These are phyloP conservation scores for Pyrenophora tritici-repentis DNA, from an alignment of 2,329 filamentous ascomycete genomes.

Conservation along the genomic window DNA sequence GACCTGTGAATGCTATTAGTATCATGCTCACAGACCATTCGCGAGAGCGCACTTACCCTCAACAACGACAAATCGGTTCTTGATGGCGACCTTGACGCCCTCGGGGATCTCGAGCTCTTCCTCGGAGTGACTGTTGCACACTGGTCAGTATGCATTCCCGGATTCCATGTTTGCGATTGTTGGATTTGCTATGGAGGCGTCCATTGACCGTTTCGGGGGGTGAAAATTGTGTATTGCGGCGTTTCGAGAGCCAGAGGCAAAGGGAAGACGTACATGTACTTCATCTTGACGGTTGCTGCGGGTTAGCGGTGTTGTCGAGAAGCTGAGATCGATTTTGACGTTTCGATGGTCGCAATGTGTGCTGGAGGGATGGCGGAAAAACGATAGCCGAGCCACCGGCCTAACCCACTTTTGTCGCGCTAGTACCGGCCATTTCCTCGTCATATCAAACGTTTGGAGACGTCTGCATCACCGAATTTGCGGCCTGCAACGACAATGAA, in stretches of 20 bases:
- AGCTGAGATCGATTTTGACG: conserved; percentile 17
- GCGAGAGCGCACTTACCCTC: conserved; percentile 74
- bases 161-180: conserved; percentile 19
- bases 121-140: conserved; percentile 72
- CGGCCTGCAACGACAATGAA: too few species aligned
- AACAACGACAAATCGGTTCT: conserved; percentile 94
- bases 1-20: conserved; percentile 32
- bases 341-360: conserved; percentile 14
- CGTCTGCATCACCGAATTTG: too few species aligned
- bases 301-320: conserved; percentile 42
- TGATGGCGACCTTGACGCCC: conserved; percentile 97
- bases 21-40: conserved; percentile 8
- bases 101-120: conserved; percentile 95
- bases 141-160: conserved; percentile 37
- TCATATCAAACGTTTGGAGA: background rate
- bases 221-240: conserved; percentile 19
- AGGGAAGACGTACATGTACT: conserved; percentile 72
- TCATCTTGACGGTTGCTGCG: conserved; percentile 74
- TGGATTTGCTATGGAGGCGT: conserved; percentile 15
- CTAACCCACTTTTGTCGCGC: conserved; percentile 14
- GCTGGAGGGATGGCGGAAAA: conserved; percentile 17
- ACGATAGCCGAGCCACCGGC: conserved; percentile 20
- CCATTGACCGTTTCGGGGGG: conserved; percentile 19
- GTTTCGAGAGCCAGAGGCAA: conserved; percentile 14
- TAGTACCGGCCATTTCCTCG: conserved; percentile 2